These are phyloP conservation scores for Phytophthora brassicae DNA, from an alignment of 352 stramenopile species.

Conservation along the genomic window DNA sequence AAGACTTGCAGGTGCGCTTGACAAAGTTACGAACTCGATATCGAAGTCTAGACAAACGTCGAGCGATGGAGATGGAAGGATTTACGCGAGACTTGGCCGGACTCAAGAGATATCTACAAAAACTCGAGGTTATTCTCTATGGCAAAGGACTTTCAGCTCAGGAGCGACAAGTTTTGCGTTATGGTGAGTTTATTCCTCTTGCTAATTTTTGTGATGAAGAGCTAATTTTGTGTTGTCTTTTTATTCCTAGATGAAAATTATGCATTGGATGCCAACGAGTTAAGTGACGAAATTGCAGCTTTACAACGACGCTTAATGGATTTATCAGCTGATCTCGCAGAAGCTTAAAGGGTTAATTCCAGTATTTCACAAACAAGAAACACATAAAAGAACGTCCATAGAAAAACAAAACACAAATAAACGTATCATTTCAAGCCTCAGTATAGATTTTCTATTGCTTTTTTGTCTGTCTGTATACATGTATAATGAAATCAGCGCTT, in stretches of 20 bases:
- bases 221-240: slow-evolving; percentile 2
- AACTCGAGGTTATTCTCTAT: slow-evolving; percentile 73
- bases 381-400: background rate
- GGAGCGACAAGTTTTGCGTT: slow-evolving; percentile 47
- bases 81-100: slow-evolving; percentile 69
- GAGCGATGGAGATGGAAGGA: slow-evolving; percentile 84
- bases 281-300: slow-evolving; percentile 61
- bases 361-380: background rate
- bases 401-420: background rate
- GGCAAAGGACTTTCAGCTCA: slow-evolving; percentile 46
- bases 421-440: background rate
- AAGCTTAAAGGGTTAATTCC: slow-evolving; percentile 29
- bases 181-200: slow-evolving; percentile 26
- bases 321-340: slow-evolving; percentile 52
- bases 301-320: slow-evolving; percentile 68
- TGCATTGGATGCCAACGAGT: slow-evolving; percentile 55
- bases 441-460: slow-evolving; percentile 26
- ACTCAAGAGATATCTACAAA: slow-evolving; percentile 69
- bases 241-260: slow-evolving; percentile 44
- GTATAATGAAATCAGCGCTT: slow-evolving; percentile 32
- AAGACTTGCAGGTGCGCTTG: slow-evolving; percentile 68
- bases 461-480: no score
- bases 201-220: background rate
- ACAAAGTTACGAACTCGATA: slow-evolving; percentile 65
- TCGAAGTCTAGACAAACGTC: slow-evolving; percentile 59